A percentile compares a stretch with the other conserved stretches of the same genome.
phyloP scores from a whole-genome alignment of 2,329 filamentous ascomycete species.

The Fusarium protoensiforme region DNA sequence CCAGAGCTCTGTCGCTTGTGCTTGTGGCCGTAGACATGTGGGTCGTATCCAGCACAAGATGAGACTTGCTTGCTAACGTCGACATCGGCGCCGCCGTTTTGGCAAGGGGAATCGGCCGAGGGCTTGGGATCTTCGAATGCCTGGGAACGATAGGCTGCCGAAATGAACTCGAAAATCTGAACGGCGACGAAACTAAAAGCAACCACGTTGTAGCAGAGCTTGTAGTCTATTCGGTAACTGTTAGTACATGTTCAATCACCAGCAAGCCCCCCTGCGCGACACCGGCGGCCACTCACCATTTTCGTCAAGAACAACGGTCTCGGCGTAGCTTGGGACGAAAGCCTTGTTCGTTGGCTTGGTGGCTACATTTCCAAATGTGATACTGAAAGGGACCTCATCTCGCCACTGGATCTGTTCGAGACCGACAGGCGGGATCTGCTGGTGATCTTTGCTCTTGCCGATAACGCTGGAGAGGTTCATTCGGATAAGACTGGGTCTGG shows the following conservation, averaged over 20 bases:
- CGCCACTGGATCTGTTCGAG: not conserved
- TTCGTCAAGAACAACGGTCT: not conserved
- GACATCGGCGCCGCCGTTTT: not conserved
- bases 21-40: not conserved
- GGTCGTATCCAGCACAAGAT: not conserved
- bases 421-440: not conserved
- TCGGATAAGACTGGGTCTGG: not conserved
- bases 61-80: not conserved
- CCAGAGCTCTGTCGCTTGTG: not conserved
- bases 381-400: not conserved
- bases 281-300: not conserved
- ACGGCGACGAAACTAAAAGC: not conserved
- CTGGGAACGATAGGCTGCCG: not conserved
- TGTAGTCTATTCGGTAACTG: not conserved
- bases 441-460: not conserved
- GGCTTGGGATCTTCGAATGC: not conserved
- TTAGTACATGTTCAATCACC: not conserved
- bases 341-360: not conserved
- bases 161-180: not conserved
- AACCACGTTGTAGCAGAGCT: not conserved
- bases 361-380: not conserved
- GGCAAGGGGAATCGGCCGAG: not conserved
- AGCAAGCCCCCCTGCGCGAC: not conserved
- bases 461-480: not conserved
- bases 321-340: not conserved